Conservation (phyloP, 345 rosid species). For the Eutrema japonicum region DNA sequence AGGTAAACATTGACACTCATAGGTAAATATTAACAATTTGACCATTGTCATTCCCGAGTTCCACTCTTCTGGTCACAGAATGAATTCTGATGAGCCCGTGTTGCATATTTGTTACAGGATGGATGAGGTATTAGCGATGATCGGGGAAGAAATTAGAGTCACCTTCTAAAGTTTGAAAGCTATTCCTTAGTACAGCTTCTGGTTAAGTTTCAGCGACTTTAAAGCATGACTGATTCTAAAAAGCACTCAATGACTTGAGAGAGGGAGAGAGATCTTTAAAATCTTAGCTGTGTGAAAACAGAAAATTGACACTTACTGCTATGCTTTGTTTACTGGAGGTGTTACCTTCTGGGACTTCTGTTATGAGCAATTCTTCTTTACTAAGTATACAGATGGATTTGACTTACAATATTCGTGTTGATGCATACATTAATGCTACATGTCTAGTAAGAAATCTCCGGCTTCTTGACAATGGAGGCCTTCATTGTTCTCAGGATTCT, state of each 20-base stretch:
- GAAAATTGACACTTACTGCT: not conserved
- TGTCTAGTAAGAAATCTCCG: constrained; percentile 29
- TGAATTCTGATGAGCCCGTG: constrained; percentile 7
- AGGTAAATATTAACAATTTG: constrained; percentile 53
- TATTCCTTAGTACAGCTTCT: not conserved
- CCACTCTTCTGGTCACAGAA: not conserved
- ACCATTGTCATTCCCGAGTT: not conserved
- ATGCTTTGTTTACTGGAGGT: not conserved
- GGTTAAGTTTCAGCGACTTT: not conserved
- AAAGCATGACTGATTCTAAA: not conserved
- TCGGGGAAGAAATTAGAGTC: constrained; percentile 72
- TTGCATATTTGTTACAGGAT: constrained; percentile 50
- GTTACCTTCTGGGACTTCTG: not conserved
- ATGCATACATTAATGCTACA: constrained; percentile 33
- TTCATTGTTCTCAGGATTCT: constrained; percentile 24
- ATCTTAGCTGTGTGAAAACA: not conserved
- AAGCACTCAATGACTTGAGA: not conserved
- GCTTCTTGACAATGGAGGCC: constrained; percentile 30
- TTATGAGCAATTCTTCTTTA: constrained; percentile 32
- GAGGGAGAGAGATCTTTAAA: not conserved
- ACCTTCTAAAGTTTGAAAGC: constrained; percentile 36
- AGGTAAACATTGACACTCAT: constrained; percentile 60
- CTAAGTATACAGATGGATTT: constrained; percentile 35
- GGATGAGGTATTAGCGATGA: constrained; percentile 60
- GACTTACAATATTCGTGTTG: constrained; percentile 32